A percentile compares a stretch with the other conserved stretches of the same genome.
Evolutionary conservation across 805 yeast genomes (phyloP).

Genomic region (Ogataea degrootiae): DNA sequence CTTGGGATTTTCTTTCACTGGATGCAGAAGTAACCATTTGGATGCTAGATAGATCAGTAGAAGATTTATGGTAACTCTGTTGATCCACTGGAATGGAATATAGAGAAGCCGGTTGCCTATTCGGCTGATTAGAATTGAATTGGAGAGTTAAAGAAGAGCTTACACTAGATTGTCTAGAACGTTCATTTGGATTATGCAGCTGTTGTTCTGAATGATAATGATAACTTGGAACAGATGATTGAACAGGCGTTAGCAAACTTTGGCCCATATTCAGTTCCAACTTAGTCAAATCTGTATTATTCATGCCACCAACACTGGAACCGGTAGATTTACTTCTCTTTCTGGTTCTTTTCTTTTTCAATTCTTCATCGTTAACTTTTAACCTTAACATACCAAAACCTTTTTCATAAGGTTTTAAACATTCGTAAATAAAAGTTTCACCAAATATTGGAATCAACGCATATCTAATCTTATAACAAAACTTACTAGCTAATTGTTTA

Average conservation of each 20-base stretch:
- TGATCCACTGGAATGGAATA: not conserved
- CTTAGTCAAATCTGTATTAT: no score
- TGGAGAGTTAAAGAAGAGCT: no score
- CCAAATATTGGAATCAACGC: slow-evolving; percentile 82
- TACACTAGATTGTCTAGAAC: no score
- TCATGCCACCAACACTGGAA: not conserved
- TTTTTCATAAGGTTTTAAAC: slow-evolving; percentile 52
- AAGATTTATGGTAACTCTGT: no score
- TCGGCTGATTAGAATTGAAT: no score
- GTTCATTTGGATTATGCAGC: no score
- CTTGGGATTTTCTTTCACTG: not conserved
- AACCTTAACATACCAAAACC: slow-evolving; percentile 63
- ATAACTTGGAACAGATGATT: no score
- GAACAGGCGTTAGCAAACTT: no score
- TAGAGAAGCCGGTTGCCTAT: not conserved
- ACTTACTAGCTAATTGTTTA: slow-evolving; percentile 59
- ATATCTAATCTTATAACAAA: slow-evolving; percentile 73
- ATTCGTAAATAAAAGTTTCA: slow-evolving; percentile 52
- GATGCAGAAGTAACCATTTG: not conserved
- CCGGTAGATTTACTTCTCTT: slow-evolving; percentile 14
- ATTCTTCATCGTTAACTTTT: slow-evolving; percentile 27
- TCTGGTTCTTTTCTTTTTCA: slow-evolving; percentile 19
- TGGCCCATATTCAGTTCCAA: no score
- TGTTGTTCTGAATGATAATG: no score
- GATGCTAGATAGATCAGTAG: not conserved